Evolutionary conservation across 129 eudicot genomes (phyloP), one percentile per base, ranked within the genome.

Genomic region (Flaveria robusta): DNA sequence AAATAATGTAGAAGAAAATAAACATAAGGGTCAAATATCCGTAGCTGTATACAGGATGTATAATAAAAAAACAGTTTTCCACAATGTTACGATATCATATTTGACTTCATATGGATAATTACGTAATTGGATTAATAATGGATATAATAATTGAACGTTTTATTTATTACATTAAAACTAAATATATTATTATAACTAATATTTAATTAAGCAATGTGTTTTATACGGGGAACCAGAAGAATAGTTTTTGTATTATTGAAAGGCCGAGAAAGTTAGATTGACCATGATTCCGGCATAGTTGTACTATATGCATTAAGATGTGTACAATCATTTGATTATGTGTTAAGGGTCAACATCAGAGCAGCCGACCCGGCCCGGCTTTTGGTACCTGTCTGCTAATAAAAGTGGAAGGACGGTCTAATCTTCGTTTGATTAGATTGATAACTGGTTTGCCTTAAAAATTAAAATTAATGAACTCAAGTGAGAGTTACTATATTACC

Each of bases 51-150:
- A 66, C 64, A 67, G 67, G 5, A 52, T 52, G 47, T 34, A 29
- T 27, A 29, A 29, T 27, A 9, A 49, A 7, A 47, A 19, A 64
- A 20, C 22, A 11, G 49, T 24, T 34, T 51, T 4, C 58, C 69
- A 60, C 78, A 74, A 74, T 58, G 78, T 22, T 63, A 66, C 51
- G 54, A 63, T 45, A 54, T 27, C 62, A 66, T 62, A 76, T 66
- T 65, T 66, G 74, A 76, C 80, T 66, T 20, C 56, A 76, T 55
- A 39, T 22, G 39, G 74, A 27, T 66, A 51, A 39, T 9, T 63
- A 5, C 43, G 52, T 47, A 16, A 39, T 73, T 73, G 41, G 43
- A 31, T 5, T 31, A 31, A 31, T 31, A 31, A 31, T 31, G 7
- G 0, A 31, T 31, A 31, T 31, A 31, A 31, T 4, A 31, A 66